phyloP scores from a whole-genome alignment of 73 alveolate species.

The Stentor roeselii region DNA sequence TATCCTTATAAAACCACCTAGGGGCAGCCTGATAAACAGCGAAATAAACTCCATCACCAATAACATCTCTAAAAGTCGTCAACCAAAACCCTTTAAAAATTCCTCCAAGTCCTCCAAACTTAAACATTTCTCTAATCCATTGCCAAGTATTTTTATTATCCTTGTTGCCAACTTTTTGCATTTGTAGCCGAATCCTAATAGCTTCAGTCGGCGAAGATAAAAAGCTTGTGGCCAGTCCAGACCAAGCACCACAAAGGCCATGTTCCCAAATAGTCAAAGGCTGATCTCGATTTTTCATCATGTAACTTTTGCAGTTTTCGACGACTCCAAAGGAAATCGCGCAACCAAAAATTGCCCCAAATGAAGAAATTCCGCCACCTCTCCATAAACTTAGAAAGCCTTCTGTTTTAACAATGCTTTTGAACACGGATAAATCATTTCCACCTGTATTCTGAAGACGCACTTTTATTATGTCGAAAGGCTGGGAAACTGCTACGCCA shows the following conservation, averaged over 20 bases:
- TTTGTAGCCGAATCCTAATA: constrained; percentile 31
- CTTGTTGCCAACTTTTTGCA: background rate
- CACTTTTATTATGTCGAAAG: constrained; percentile 49
- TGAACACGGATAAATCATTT: constrained; percentile 15
- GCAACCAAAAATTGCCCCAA: constrained; percentile 20
- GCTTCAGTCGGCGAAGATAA: constrained; percentile 30
- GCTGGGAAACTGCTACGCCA: constrained; percentile 43
- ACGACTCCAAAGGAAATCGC: constrained; percentile 32
- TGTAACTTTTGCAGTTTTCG: constrained; percentile 22
- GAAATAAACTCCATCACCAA: constrained; percentile 37
- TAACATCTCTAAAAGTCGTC: constrained; percentile 41
- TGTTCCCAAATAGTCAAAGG: constrained; percentile 25
- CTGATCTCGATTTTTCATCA: constrained; percentile 31
- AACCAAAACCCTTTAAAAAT: constrained; percentile 38
- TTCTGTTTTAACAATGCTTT: constrained; percentile 33
- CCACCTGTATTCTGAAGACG: constrained; percentile 34
- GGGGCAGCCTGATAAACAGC: constrained; percentile 16
- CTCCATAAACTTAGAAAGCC: constrained; percentile 48
- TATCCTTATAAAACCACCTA: constrained; percentile 17
- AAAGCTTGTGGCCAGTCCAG: constrained; percentile 28
- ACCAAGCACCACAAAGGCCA: constrained; percentile 26
- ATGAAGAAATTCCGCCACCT: constrained; percentile 35
- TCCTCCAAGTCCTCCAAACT: constrained; percentile 37
- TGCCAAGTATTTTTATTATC: constrained; percentile 27
- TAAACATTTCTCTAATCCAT: constrained; percentile 27